Evolutionary conservation across 2,329 filamentous ascomycete genomes (phyloP), one percentile per base, ranked within the genome.

Genomic region (Ustilaginoidea virens): DNA sequence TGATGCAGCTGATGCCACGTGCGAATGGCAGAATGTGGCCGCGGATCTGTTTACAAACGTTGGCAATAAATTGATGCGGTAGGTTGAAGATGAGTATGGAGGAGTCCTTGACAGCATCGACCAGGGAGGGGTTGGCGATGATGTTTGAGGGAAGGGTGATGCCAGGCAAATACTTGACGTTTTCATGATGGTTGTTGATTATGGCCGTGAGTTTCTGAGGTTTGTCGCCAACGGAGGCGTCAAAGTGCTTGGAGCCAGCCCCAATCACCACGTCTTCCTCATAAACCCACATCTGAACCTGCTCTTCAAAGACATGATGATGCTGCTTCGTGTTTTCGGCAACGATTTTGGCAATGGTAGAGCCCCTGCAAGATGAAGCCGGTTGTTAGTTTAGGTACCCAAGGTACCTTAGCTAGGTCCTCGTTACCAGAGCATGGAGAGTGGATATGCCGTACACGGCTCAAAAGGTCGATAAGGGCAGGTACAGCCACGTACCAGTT

Each of bases 241-340:
- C 66, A 63, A 83, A 85, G 57, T 83, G 68, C 41, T 71, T 73
- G 27, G 80, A 87, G 38, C 68, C 65, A 44, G 76, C 66, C 9
- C 80, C 58, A 23, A 93, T 63, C 31, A 70, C 69, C 38, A 93
- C 75, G 15, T 92, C 71, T 55, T 98, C 90, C 57, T 98, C 90
- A 50, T 74, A 94, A 47, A 98, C 92, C 90, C 90, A 98, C 90
- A 98, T 96, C 57, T 92, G 82, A 29, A 98, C 85, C 36, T 83
- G 65, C 51, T 77, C 63, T 47, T 96, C 81, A 50, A 96, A 98
- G 25, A 94, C 49, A 17, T 83, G 69, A 7, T 74, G 66, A 56
- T 93, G 66, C 39, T 68, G 74, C 36, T 69, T 72, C 21, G 83
- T 80, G 59, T 92, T 98, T 56, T 98, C 87, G 42, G 86, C 86